Conservation (phyloP, 371 early-diverging fungal genomes). For the Syncephalis fuscata region DNA sequence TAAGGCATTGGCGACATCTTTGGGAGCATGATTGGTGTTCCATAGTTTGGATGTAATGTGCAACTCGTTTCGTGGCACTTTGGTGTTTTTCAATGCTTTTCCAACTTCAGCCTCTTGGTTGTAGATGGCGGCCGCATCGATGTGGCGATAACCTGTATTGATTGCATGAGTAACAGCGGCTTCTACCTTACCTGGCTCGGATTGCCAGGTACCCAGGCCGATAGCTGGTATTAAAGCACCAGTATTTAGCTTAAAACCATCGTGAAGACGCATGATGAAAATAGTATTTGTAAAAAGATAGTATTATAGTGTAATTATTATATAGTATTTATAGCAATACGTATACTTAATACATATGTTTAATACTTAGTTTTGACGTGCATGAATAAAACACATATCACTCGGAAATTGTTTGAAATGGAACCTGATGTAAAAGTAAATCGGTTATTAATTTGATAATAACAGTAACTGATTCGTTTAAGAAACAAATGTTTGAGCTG, state of each 20-base stretch:
- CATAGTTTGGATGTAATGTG: slow-evolving; percentile 88
- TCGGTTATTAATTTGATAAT: no score
- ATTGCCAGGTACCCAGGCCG: slow-evolving; percentile 4
- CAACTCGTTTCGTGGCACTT: slow-evolving; percentile 44
- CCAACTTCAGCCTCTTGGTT: slow-evolving; percentile 80
- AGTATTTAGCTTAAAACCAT: not conserved
- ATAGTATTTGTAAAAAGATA: no score
- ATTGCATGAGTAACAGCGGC: slow-evolving; percentile 37
- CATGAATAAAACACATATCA: no score
- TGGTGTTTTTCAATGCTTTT: slow-evolving; percentile 34
- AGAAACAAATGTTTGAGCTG: no score
- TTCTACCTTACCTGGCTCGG: slow-evolving; percentile 23
- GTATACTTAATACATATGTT: no score
- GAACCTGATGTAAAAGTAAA: no score
- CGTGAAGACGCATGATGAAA: no score
- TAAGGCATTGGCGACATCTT: slow-evolving; percentile 42
- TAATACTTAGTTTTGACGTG: no score
- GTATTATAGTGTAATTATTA: no score
- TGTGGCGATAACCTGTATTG: slow-evolving; percentile 51
- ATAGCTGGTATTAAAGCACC: slow-evolving; percentile 3
- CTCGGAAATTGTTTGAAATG: no score
- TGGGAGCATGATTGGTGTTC: slow-evolving; percentile 61
- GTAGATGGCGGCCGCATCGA: slow-evolving; percentile 52
- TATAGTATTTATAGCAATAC: no score
- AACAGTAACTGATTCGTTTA: no score